Evolutionary conservation across 108 stramenopile species (phyloP).

Genomic region (Thalassiosira profunda): DNA sequence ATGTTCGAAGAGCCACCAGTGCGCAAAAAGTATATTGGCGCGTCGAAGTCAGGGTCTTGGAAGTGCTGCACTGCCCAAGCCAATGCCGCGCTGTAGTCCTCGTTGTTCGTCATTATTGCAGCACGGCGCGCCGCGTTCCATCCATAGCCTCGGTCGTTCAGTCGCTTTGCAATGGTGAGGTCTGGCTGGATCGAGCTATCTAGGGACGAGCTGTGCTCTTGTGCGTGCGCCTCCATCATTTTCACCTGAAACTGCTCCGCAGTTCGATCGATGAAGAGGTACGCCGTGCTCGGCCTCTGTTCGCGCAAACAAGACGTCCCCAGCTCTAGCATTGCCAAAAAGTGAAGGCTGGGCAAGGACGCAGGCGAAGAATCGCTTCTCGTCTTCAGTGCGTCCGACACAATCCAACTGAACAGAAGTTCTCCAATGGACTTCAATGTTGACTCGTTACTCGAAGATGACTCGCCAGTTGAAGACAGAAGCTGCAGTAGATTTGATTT

Average conservation of each 20-base stretch:
- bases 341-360: neutral
- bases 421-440: slow-evolving; percentile 46
- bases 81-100: slow-evolving; percentile 64
- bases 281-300: slow-evolving; percentile 2
- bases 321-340: slow-evolving; percentile 27
- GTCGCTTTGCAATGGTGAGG: slow-evolving; percentile 37
- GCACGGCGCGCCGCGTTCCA: slow-evolving; percentile 75
- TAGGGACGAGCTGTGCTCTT: neutral
- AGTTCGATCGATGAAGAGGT: slow-evolving; percentile 7
- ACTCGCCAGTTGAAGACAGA: slow-evolving; percentile 32
- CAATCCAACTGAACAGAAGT: slow-evolving; percentile 54
- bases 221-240: neutral
- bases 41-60: slow-evolving; percentile 69
- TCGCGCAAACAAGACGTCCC: slow-evolving; percentile 31
- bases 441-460: slow-evolving; percentile 32
- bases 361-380: neutral
- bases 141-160: slow-evolving; percentile 65
- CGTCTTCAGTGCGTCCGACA: slow-evolving; percentile 41
- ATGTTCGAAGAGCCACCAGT: too few relatives aligned
- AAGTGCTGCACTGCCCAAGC: slow-evolving; percentile 82
- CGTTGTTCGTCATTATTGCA: slow-evolving; percentile 62
- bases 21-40: slow-evolving; percentile 56
- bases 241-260: slow-evolving; percentile 16
- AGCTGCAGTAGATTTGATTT: slow-evolving; percentile 41
- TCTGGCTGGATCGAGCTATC: slow-evolving; percentile 15